Conservation (phyloP, 1,139 yeast genomes). For the Meyerozyma elateridarum region DNA sequence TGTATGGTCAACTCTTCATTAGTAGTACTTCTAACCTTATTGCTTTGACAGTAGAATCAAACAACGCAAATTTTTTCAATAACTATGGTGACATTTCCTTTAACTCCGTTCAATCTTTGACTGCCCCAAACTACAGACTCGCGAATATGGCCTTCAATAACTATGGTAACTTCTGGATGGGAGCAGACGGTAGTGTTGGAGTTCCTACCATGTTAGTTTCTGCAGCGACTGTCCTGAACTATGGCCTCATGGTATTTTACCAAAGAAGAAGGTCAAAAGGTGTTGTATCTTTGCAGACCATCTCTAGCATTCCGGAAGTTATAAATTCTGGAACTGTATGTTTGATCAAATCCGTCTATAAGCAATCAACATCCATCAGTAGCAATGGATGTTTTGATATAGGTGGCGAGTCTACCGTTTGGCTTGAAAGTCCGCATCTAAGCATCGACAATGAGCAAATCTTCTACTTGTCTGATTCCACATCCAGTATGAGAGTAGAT, state of each 20-base stretch:
- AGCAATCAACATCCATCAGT: conserved; percentile 19
- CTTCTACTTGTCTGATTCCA: conserved; percentile 17
- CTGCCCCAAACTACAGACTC: conserved; percentile 19
- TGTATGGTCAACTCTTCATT: conserved; percentile 12
- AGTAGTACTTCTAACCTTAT: conserved; percentile 8
- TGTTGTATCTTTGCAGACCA: conserved; percentile 18
- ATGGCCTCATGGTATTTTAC: conserved; percentile 22
- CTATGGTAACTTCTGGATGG: conserved; percentile 26
- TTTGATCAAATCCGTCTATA: conserved; percentile 20
- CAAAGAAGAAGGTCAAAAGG: conserved; percentile 19
- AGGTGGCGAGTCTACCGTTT: conserved; percentile 19
- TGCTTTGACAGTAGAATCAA: conserved; percentile 11
- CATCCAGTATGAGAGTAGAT: conserved; percentile 15
- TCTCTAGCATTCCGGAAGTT: conserved; percentile 13
- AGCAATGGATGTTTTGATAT: conserved; percentile 29
- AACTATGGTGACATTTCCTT: conserved; percentile 24
- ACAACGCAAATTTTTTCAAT: no score
- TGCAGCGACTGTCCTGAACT: conserved; percentile 22
- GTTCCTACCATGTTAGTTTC: conserved; percentile 18
- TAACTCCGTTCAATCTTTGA: conserved; percentile 16
- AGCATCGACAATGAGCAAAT: conserved; percentile 18
- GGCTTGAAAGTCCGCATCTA: conserved; percentile 15
- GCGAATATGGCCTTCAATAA: conserved; percentile 21
- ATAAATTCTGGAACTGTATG: conserved; percentile 29
- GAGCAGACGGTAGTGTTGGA: conserved; percentile 19